Base-by-base conservation (phyloP, 2,329 filamentous ascomycete genomes). In the Teratosphaeria nubilosa region DNA sequence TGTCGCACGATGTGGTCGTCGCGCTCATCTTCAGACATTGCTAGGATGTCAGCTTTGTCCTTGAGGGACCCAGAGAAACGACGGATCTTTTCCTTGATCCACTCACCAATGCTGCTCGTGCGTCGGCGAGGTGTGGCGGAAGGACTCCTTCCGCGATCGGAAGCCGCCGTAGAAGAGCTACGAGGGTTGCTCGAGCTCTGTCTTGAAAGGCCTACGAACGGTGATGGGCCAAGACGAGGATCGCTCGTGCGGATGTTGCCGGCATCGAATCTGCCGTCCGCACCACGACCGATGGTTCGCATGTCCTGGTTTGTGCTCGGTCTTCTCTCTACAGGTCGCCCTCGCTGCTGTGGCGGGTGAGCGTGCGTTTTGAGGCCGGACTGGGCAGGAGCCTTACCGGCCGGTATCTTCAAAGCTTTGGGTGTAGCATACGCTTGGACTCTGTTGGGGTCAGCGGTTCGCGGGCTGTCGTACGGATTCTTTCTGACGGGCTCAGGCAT, bases 41-140 rank as follows among this genome's bases (percentile, higher is more conserved):
- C 51, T 5, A 59, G n/a, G 24, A 59, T 57, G 27, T 41, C 51
- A n/a, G 51, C 27, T 51, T 56, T 54, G 31, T 59, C 37, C 41
- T 57, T 56, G 37, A 59, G 31, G 5, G 24, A 51, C 3, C 37
- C 32, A n/a, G 55, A 57, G n/a, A 57, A 25, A n/a, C 58, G 50
- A 13, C 58, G 55, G 14, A 22, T 41, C 16, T 20, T 22, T 14
- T 31, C 16, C 31, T 25, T 34, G 56, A 55, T 16, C 22, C n/a
- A 41, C 32, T 53, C 30, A n/a, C 30, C 13, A 6, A 55, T 25
- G 48, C 52, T 58, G n/a, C 52, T 52, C 32, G 16, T 48, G 41
- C 41, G 41, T 16, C 41, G 41, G 16, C 20, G n/a, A 20, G 20
- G 41, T 22, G n/a, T 48, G n/a, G 41, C 41, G n/a, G n/a, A 48